phyloP scores from a whole-genome alignment of 768 basidiomycete genomes.

The Tylopilus plumbeoviolaceoides region DNA sequence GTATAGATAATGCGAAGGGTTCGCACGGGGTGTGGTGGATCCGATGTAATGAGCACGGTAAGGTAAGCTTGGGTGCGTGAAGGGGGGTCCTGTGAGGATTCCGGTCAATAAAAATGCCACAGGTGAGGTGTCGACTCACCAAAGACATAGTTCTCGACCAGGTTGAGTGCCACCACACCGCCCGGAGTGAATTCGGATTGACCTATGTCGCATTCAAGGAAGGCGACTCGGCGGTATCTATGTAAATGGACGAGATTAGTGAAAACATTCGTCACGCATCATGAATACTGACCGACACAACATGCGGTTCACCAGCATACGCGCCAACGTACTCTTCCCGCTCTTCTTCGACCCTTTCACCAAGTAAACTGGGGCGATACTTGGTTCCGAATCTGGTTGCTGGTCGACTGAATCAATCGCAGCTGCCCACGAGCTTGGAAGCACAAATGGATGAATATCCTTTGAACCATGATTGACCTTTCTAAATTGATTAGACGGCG shows the following conservation, averaged over 20 bases:
- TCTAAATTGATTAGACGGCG: slow-evolving; percentile 12
- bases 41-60: slow-evolving; percentile 79
- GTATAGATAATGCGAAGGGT: slow-evolving; percentile 72
- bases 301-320: slow-evolving; percentile 68
- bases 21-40: slow-evolving; percentile 67
- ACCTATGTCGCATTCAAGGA: slow-evolving; percentile 88
- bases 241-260: background rate
- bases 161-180: slow-evolving; percentile 77
- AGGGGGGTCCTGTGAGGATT: slow-evolving; percentile 82
- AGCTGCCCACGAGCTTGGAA: slow-evolving; percentile 36
- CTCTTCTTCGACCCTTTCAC: slow-evolving; percentile 83
- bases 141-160: slow-evolving; percentile 64
- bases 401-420: slow-evolving; percentile 20
- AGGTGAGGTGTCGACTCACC: slow-evolving; percentile 40
- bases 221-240: slow-evolving; percentile 81
- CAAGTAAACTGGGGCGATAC: slow-evolving; percentile 43
- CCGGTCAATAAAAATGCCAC: no score
- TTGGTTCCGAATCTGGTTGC: slow-evolving; percentile 11
- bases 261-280: background rate
- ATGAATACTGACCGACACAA: slow-evolving; percentile 43
- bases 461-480: slow-evolving; percentile 26
- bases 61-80: slow-evolving; percentile 76
- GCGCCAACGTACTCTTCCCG: slow-evolving; percentile 88
- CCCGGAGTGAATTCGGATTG: slow-evolving; percentile 92
- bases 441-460: slow-evolving; percentile 32